These are phyloP conservation scores for Picea glauca DNA, from an alignment of 75 land plant genomes.

Conservation along the genomic window DNA sequence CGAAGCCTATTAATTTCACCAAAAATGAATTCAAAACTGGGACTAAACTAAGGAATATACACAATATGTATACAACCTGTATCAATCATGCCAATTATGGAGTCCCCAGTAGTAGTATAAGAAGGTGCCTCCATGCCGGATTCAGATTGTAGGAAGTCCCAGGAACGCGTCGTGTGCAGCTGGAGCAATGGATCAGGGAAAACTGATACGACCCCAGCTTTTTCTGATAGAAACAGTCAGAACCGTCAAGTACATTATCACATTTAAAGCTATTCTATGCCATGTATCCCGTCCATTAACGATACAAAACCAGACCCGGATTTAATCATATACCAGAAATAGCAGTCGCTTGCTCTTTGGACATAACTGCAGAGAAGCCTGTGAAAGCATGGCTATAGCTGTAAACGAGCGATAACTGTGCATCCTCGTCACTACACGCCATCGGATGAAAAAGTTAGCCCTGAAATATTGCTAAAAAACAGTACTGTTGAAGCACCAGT, in stretches of 20 bases:
- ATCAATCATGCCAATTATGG: constrained; percentile 70
- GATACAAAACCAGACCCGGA: neutral
- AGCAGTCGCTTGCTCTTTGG: constrained; percentile 40
- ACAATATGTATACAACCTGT: constrained; percentile 31
- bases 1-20: too few relatives aligned
- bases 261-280: neutral
- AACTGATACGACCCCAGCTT: constrained; percentile 72
- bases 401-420: constrained; percentile 45
- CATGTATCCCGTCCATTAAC: neutral
- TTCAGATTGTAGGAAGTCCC: constrained; percentile 72
- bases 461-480: neutral
- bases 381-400: constrained; percentile 65
- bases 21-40: too few relatives aligned
- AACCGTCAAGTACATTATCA: too few relatives aligned
- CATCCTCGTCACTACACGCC: constrained; percentile 45
- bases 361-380: constrained; percentile 81
- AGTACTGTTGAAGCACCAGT: neutral
- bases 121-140: constrained; percentile 7
- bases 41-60: too few relatives aligned
- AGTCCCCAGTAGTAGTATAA: constrained; percentile 22
- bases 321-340: constrained; percentile 35
- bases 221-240: constrained; percentile 18
- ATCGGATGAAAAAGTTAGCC: neutral
- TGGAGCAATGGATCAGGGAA: constrained; percentile 51
- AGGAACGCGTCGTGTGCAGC: constrained; percentile 87